Percentiles rank a stretch among this genome's conserved stretches.
Conservation (phyloP, 1,284 basidiomycete genomes). For the Malassezia pachydermatis region DNA sequence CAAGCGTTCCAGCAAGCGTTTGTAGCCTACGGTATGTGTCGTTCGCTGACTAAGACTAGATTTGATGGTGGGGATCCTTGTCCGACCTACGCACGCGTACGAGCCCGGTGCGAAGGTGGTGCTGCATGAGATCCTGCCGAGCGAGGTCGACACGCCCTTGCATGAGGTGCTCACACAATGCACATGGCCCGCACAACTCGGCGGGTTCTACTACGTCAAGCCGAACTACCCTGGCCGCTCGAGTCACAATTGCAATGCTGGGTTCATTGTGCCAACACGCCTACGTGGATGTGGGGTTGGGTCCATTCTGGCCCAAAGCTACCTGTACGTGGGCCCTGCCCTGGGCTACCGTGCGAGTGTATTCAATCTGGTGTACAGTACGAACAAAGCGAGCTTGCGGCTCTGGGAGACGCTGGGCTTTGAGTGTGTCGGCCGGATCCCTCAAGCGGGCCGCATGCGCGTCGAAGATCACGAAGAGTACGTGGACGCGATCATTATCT, state of each 20-base stretch:
- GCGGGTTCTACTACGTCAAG: too few species aligned
- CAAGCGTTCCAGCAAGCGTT: too few species aligned
- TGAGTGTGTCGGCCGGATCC: constrained; percentile 69
- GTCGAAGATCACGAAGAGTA: constrained; percentile 66
- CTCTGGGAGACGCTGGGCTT: constrained; percentile 83
- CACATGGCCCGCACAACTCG: too few species aligned
- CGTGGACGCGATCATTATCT: too few species aligned
- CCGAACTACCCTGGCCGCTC: constrained; percentile 64
- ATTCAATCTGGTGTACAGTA: constrained; percentile 85
- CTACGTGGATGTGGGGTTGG: constrained; percentile 66
- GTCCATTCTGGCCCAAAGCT: constrained; percentile 64
- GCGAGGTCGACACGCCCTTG: too few species aligned
- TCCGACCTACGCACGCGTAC: too few species aligned
- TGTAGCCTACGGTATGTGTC: too few species aligned
- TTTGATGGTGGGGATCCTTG: too few species aligned
- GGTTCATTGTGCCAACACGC: constrained; percentile 67
- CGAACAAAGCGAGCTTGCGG: constrained; percentile 62
- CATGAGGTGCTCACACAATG: too few species aligned
- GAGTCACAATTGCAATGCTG: constrained; percentile 82
- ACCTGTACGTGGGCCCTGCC: constrained; percentile 60
- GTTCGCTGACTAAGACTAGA: too few species aligned
- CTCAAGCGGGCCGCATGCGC: constrained; percentile 67
- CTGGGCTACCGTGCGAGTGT: constrained; percentile 71
- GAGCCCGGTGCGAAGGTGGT: too few species aligned
- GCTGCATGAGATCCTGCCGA: too few species aligned